Evolutionary conservation across 805 yeast genomes (phyloP).

Genomic region (Zygosaccharomyces kombuchaensis): DNA sequence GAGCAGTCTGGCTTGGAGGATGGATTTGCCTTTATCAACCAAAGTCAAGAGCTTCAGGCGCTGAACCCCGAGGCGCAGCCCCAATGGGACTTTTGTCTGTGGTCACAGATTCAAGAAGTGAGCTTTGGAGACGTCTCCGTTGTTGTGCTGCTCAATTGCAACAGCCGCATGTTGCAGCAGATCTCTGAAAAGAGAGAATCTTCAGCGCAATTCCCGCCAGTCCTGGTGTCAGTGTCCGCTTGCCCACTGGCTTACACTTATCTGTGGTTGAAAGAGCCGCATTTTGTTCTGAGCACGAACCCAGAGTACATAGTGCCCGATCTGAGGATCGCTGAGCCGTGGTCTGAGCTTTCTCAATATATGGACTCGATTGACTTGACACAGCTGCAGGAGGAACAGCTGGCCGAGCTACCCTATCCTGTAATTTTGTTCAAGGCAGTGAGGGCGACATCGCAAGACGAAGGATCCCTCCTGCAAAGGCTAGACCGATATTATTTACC

Average conservation of each 20-base stretch:
- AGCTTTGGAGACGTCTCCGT: constrained; percentile 1
- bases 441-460: constrained; percentile 6
- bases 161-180: neutral
- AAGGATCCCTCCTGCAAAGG: constrained; percentile 2
- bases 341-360: constrained; percentile 59
- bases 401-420: constrained; percentile 63
- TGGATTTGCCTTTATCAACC: constrained; percentile 1
- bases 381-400: constrained; percentile 37
- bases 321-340: constrained; percentile 62
- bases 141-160: constrained; percentile 1
- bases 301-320: constrained; percentile 53
- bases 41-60: neutral
- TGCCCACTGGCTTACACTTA: constrained; percentile 2
- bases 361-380: constrained; percentile 49
- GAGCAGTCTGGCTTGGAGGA: neutral
- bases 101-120: neutral
- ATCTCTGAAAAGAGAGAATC: neutral
- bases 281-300: constrained; percentile 72
- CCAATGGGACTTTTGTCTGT: neutral
- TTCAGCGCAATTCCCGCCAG: constrained; percentile 1
- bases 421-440: constrained; percentile 47
- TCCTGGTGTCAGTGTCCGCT: neutral
- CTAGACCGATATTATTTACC: constrained; percentile 1
- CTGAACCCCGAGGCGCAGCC: constrained; percentile 1
- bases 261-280: constrained; percentile 44